These are phyloP conservation scores for Immersiporthe knoxdaviesiana DNA, from an alignment of 2,329 filamentous ascomycete species.

Conservation along the genomic window DNA sequence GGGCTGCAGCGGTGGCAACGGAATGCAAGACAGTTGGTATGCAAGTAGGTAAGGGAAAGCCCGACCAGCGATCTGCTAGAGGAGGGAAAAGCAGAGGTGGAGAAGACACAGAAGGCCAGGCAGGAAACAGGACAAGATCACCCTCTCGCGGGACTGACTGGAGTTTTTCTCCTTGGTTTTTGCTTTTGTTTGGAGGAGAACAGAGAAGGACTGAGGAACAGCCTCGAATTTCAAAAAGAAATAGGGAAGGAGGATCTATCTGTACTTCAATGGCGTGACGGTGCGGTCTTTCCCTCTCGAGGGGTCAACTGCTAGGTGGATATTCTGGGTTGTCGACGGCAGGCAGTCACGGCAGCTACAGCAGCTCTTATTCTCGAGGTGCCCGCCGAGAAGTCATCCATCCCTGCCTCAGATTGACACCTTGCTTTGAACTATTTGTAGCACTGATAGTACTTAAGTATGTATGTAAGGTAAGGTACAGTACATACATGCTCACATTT, in stretches of 20 bases:
- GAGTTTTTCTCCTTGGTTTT: neutral
- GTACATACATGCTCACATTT: too few relatives aligned
- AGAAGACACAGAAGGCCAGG: neutral
- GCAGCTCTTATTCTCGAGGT: neutral
- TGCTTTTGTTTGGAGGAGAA: neutral
- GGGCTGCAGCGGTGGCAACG: neutral
- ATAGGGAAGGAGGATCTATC: conserved; percentile 3
- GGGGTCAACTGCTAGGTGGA: conserved; percentile 9
- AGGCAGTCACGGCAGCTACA: conserved; percentile 5
- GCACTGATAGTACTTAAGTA: neutral
- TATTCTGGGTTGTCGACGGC: neutral
- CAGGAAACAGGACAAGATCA: neutral
- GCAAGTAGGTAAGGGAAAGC: neutral
- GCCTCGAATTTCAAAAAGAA: neutral
- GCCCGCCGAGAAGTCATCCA: neutral
- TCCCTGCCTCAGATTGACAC: neutral
- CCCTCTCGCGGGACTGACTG: neutral
- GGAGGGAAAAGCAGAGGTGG: neutral
- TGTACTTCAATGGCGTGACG: conserved; percentile 2
- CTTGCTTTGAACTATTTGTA: too few relatives aligned
- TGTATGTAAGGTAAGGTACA: neutral
- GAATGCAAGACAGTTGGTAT: conserved; percentile 7
- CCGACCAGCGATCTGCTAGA: neutral
- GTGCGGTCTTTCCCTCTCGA: neutral
- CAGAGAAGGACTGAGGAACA: neutral